Base-by-base conservation (phyloP, 805 yeast species). In the Cyberlindnera meyerae region DNA sequence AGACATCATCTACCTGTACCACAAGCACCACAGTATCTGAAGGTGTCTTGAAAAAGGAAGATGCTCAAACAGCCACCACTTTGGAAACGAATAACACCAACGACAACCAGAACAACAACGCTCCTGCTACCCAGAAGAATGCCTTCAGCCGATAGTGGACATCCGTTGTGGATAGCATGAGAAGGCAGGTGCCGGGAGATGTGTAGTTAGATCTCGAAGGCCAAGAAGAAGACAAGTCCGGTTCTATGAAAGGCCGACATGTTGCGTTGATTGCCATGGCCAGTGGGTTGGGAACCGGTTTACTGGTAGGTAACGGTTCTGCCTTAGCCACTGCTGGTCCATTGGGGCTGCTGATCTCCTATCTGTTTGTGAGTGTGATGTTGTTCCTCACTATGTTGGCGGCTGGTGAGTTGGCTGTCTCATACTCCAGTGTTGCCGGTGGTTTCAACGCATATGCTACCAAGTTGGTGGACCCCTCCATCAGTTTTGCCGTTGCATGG, bases 271-370 rank as follows among this genome's bases (percentile, higher is more conserved):
- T 85, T 51, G 87, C 94, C 27, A 68, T 86, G 37, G 93, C 93
- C 40, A 88, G 93, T 37, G 81, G 90, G 34, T 29, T 49, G 42
- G 96, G 95, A 53, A 80, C 93, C 6, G 86, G 85, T 50, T 62
- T 79, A 34, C 61, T 72, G 44, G 77, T 77, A 34, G 82, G 81
- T 48, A 63, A 71, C 33, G 82, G 78, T 45, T 57, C 67, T 44
- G 67, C 73, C 5, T 48, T 72, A 27, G 52, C 55, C 18, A 44
- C 55, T 18, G 73, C 70, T 42, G 76, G 77, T 33, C 75, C 77
- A 13, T 71, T 62, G 24, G 70, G 65, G 30, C 49, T 71, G 25
- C 63, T 78, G 9, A 66, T 79, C 26, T 82, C 80, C 8, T 77
- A 75, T 58, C 63, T 69, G 3, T 52, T 79, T 37, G 72, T 77